Evolutionary conservation across 2,329 filamentous ascomycete species (phyloP).

Genomic region (Phoma sp.): DNA sequence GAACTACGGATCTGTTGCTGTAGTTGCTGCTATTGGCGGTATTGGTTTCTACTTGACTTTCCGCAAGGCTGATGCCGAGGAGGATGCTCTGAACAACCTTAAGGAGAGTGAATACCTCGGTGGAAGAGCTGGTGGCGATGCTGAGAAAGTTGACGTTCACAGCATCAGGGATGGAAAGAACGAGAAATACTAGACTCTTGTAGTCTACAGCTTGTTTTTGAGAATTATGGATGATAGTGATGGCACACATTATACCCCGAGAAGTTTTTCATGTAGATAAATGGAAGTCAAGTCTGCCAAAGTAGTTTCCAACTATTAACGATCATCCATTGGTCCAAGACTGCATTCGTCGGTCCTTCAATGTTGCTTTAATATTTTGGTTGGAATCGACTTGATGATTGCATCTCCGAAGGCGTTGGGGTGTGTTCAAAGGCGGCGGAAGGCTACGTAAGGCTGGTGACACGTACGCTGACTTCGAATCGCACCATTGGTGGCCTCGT

Average conservation of each 20-base stretch:
- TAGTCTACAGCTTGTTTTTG: background rate
- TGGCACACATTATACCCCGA: constrained; percentile 9
- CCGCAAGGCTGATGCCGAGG: constrained; percentile 41
- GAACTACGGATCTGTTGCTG: constrained; percentile 43
- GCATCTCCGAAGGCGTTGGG: no score
- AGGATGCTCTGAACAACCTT: constrained; percentile 44
- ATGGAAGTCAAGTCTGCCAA: no score
- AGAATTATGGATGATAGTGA: background rate
- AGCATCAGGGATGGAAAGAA: constrained; percentile 31
- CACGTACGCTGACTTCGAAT: background rate
- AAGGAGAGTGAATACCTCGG: constrained; percentile 35
- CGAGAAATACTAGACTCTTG: constrained; percentile 20
- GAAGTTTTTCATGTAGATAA: background rate
- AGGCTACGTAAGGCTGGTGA: background rate
- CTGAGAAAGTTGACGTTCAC: constrained; percentile 23
- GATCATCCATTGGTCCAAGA: no score
- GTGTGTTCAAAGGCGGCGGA: no score
- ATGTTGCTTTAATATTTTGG: no score
- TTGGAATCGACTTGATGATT: no score
- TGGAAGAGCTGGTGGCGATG: constrained; percentile 22
- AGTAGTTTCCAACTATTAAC: no score
- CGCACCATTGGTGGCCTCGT: background rate
- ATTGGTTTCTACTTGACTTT: constrained; percentile 43
- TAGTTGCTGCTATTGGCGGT: constrained; percentile 42
- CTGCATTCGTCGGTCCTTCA: no score